Evolutionary conservation across 495 filamentous ascomycete species (phyloP).

Genomic region (Lichina pygmaea): DNA sequence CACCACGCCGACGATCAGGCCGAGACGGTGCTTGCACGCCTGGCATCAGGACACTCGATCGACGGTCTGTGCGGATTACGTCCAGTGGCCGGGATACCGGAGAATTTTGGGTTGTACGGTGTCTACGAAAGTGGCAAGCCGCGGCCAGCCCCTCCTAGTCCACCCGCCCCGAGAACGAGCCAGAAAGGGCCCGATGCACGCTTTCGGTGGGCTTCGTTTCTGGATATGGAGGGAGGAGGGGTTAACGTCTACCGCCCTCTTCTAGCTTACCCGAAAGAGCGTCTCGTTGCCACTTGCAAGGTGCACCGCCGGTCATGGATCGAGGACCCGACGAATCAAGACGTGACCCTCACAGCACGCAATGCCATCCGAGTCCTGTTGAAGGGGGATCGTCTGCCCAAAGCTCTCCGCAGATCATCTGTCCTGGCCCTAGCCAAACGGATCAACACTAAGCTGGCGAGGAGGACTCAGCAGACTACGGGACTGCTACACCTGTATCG

Average conservation of each 20-base stretch:
- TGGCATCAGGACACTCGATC: constrained; percentile 30
- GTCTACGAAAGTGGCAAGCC: constrained; percentile 33
- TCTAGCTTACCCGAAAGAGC: constrained; percentile 40
- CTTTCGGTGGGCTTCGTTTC: neutral
- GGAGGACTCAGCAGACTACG: no score
- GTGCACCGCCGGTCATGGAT: constrained; percentile 40
- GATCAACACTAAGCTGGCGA: no score
- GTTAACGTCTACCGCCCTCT: constrained; percentile 50
- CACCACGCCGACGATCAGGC: constrained; percentile 74
- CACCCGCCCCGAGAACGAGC: neutral
- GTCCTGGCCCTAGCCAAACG: constrained; percentile 26
- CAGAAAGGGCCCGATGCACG: neutral
- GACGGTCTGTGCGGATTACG: constrained; percentile 48
- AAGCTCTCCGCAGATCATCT: constrained; percentile 35
- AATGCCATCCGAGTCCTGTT: constrained; percentile 55
- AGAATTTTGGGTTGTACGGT: constrained; percentile 50
- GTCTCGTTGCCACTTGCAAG: constrained; percentile 45
- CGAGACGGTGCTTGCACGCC: constrained; percentile 60
- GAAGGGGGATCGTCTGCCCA: constrained; percentile 29
- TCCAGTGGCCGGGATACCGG: constrained; percentile 38
- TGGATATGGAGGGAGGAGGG: constrained; percentile 36
- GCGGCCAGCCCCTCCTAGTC: neutral
- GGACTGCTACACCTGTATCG: no score
- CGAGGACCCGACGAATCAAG: constrained; percentile 66
- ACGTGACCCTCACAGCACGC: constrained; percentile 45